Evolutionary conservation across 495 filamentous ascomycete genomes (phyloP), one percentile per base, ranked within the genome.

Genomic region (Trichoderma virens): DNA sequence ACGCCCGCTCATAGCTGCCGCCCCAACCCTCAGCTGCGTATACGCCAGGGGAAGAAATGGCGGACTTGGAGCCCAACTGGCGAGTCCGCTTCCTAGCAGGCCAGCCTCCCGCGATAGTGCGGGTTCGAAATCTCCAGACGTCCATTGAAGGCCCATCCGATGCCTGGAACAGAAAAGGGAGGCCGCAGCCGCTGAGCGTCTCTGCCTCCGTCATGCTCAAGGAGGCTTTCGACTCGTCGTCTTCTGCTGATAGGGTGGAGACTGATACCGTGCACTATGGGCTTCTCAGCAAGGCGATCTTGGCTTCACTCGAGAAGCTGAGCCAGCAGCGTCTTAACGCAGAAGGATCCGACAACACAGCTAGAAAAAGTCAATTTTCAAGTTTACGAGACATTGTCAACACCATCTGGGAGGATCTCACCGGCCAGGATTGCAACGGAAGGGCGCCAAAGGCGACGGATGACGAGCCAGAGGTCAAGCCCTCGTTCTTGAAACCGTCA

Each of bases 191-290:
- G 1, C 73, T 80, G 5, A 70, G 80, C 2, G 61, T 88, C 9
- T 84, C 83, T 1, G 73, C 81, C 35, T 74, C 77, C 11, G 67
- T 88, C 1, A 75, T 70, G 0, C 78, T 88, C 35, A 66, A 68
- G 6, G 38, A 65, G 1, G 70, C 78, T 2, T 86, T 88, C 70
- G 67, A 71, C 14, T 71, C 76, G 1, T 76, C 83, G 3, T 78
- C 82, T 2, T 65, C 70, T 0, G 63, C 66, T 20, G 84, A 88
- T 70, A 65, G 64, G 8, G 74, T 88, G 11, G 77, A 82, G 47
- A 62, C 61, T 16, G 83, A 79, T 61, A 88, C 86, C 9, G 78
- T 87, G 28, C 80, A 88, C 71, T 88, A 88, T 69, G 85, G 86
- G 25, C 79, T 64, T 28, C 70, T 88, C 23, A 82, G 80, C 70